A percentile compares a stretch with the other conserved stretches of the same genome.
These are phyloP conservation scores for Cutaneotrichosporon mucoides DNA, from an alignment of 1,284 basidiomycete genomes.

Conservation along the genomic window DNA sequence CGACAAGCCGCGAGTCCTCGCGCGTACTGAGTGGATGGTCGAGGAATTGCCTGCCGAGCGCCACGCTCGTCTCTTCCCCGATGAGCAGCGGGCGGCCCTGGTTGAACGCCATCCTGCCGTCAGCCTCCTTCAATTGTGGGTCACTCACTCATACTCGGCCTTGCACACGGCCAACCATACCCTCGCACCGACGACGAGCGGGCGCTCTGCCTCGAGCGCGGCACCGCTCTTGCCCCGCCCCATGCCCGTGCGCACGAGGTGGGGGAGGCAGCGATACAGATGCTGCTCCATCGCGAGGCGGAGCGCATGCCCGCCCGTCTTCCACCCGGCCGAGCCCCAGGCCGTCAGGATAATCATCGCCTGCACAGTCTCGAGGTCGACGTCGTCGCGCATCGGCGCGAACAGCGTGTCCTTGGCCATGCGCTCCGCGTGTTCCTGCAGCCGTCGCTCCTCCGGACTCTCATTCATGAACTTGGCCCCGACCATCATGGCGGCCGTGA, in stretches of 20 bases:
- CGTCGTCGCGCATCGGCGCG: constrained; percentile 62
- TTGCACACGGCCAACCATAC: constrained; percentile 80
- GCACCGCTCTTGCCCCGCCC: constrained; percentile 55
- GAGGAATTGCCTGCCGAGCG: constrained; percentile 64
- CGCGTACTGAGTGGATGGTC: constrained; percentile 81
- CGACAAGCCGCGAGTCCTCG: constrained; percentile 84
- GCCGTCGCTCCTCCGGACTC: constrained; percentile 28
- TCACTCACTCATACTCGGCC: constrained; percentile 61
- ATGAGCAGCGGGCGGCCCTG: constrained; percentile 81
- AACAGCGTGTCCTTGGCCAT: constrained; percentile 75
- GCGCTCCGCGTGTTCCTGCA: constrained; percentile 67
- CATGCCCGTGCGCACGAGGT: constrained; percentile 66
- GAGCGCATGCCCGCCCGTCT: constrained; percentile 61
- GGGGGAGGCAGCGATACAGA: constrained; percentile 80
- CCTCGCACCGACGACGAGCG: constrained; percentile 69
- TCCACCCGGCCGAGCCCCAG: constrained; percentile 38
- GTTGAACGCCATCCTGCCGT: constrained; percentile 32
- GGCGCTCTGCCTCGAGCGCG: constrained; percentile 62
- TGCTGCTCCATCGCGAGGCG: constrained; percentile 86
- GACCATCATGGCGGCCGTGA: constrained; percentile 77
- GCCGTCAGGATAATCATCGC: constrained; percentile 57
- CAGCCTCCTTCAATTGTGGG: not conserved
- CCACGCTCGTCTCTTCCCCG: constrained; percentile 76
- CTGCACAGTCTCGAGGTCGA: constrained; percentile 67
- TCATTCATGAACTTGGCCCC: constrained; percentile 72